phyloP scores from a whole-genome alignment of 1,284 basidiomycete species.

The Caloboletus inedulis region DNA sequence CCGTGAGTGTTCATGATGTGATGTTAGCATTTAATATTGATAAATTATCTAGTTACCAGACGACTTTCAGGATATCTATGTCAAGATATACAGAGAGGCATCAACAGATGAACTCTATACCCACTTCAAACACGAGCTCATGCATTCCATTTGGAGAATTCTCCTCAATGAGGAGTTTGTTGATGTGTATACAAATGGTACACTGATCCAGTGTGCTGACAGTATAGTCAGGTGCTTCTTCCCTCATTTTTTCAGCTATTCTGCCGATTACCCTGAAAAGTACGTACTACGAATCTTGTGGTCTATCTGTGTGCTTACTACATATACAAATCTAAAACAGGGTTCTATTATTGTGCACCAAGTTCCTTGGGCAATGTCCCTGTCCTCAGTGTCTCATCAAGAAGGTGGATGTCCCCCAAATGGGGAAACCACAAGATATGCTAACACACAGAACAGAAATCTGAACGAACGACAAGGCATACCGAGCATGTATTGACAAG shows the following conservation, averaged over 20 bases:
- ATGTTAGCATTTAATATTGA: neutral
- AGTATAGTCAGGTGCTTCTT: conserved; percentile 16
- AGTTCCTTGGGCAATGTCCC: neutral
- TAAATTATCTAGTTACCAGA: conserved; percentile 15
- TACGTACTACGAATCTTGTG: conserved; percentile 2
- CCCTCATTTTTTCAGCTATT: conserved; percentile 26
- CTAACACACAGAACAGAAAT: neutral
- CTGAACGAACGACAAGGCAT: neutral
- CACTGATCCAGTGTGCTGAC: conserved; percentile 25
- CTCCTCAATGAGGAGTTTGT: neutral
- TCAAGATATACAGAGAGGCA: neutral
- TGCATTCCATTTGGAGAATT: conserved; percentile 11
- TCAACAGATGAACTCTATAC: conserved; percentile 11
- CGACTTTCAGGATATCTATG: conserved; percentile 22
- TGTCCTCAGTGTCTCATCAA: neutral
- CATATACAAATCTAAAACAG: neutral
- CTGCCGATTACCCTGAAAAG: conserved; percentile 36
- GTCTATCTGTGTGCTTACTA: no score
- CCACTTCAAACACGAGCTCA: conserved; percentile 20
- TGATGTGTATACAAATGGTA: conserved; percentile 23
- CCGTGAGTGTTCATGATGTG: conserved; percentile 14
- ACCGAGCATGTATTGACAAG: neutral
- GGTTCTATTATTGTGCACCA: neutral
- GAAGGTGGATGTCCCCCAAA: neutral
- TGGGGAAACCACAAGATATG: neutral